Conservation (phyloP, 139 green algal genomes). For the Tetradesmus lagerheimii region DNA sequence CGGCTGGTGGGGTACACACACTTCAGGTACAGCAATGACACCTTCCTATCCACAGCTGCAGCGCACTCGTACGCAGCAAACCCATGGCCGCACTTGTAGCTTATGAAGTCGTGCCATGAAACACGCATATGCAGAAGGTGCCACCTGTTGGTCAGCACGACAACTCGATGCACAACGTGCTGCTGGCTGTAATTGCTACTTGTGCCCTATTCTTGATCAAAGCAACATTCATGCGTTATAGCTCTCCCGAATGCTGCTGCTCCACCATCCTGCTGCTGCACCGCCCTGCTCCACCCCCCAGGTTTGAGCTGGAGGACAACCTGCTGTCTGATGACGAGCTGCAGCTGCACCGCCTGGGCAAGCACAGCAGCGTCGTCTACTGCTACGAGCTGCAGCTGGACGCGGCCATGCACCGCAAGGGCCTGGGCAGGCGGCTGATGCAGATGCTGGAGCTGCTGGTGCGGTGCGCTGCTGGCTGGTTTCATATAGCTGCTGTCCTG, state of each 20-base stretch:
- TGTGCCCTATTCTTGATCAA: too few relatives aligned
- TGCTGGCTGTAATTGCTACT: too few relatives aligned
- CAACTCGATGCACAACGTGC: too few relatives aligned
- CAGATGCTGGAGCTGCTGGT: conserved; percentile 53
- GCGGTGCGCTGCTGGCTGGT: background rate
- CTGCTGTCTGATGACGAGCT: conserved; percentile 22
- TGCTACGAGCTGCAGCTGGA: conserved; percentile 55
- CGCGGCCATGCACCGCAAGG: conserved; percentile 27
- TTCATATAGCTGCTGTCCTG: background rate
- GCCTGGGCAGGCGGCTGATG: conserved; percentile 48
- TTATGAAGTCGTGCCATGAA: too few relatives aligned
- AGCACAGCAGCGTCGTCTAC: conserved; percentile 38
- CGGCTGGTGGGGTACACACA: conserved; percentile 39
- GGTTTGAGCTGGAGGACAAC: conserved; percentile 53
- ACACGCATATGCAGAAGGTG: too few relatives aligned
- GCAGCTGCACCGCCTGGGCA: background rate
- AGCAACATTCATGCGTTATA: too few relatives aligned
- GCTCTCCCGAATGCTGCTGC: background rate
- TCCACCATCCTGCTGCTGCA: background rate
- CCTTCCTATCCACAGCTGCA: background rate
- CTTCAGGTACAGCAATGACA: conserved; percentile 12
- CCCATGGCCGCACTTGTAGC: too few relatives aligned
- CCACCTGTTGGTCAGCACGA: too few relatives aligned
- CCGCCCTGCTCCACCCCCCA: background rate
- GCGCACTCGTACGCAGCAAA: background rate